Conservation (phyloP, 768 basidiomycete species). For the Krasilnikovozyma curviuscula region DNA sequence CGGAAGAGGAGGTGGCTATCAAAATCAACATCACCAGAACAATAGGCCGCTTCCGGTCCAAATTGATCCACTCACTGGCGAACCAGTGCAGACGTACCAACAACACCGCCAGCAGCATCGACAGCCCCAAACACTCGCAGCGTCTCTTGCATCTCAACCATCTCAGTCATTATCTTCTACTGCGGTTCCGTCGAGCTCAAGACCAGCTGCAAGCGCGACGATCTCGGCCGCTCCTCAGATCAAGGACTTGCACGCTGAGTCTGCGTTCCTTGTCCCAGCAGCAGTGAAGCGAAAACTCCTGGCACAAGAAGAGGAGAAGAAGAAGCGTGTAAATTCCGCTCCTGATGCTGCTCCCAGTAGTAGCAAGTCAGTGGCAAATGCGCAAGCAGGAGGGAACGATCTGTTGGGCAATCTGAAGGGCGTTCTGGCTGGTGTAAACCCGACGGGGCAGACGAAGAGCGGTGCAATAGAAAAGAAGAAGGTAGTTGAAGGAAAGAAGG, state of each 20-base stretch:
- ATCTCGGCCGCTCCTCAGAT: slow-evolving; percentile 71
- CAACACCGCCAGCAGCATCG: slow-evolving; percentile 39
- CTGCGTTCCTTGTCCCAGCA: slow-evolving; percentile 73
- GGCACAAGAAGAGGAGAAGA: background rate
- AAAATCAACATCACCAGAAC: too few species aligned
- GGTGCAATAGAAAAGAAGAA: background rate
- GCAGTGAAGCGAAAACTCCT: slow-evolving; percentile 48
- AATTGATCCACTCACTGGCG: slow-evolving; percentile 57
- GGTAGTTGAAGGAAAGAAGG: slow-evolving; percentile 4
- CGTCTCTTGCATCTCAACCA: slow-evolving; percentile 19
- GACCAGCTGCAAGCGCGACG: slow-evolving; percentile 39
- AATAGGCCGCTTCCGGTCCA: slow-evolving; percentile 5
- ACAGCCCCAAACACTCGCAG: too few species aligned
- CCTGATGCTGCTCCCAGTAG: background rate
- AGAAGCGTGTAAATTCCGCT: background rate
- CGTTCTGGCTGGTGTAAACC: slow-evolving; percentile 1
- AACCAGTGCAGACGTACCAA: slow-evolving; percentile 62
- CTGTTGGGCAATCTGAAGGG: slow-evolving; percentile 5
- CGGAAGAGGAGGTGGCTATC: too few species aligned
- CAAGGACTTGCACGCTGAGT: slow-evolving; percentile 86
- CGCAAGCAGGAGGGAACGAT: background rate
- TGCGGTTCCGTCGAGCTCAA: slow-evolving; percentile 5
- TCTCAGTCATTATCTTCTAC: too few species aligned
- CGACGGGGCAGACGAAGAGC: background rate
- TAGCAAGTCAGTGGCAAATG: background rate